Evolutionary conservation across 352 stramenopile species (phyloP).

Genomic region (Pilasporangium apinafurcum): DNA sequence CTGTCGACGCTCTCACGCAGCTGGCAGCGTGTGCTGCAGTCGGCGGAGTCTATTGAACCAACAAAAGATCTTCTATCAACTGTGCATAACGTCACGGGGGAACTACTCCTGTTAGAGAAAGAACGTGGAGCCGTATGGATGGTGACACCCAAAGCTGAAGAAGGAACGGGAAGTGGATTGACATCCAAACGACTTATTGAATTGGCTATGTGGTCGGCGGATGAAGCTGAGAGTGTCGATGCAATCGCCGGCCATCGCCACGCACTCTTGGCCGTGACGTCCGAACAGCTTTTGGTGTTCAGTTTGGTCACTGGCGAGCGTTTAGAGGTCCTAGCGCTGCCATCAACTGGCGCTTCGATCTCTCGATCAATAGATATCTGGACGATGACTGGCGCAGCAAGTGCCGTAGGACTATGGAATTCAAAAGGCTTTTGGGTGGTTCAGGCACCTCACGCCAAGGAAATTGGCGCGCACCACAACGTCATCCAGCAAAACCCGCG

Average conservation of each 20-base stretch:
- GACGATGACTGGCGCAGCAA: conserved; percentile 39
- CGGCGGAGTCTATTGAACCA: not conserved
- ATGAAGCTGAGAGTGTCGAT: conserved; percentile 4
- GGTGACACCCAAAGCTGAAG: conserved; percentile 16
- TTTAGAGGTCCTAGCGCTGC: conserved; percentile 31
- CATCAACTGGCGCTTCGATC: conserved; percentile 1
- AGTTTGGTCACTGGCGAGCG: conserved; percentile 42
- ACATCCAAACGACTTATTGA: conserved; percentile 13
- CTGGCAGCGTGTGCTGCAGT: conserved; percentile 28
- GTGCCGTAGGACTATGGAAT: conserved; percentile 48
- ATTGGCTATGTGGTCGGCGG: conserved; percentile 13
- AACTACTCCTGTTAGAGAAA: conserved; percentile 48
- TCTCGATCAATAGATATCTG: conserved; percentile 52
- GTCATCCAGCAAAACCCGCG: conserved; percentile 8
- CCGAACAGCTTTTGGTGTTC: conserved; percentile 27
- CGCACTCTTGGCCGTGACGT: conserved; percentile 19
- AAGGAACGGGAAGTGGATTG: not conserved
- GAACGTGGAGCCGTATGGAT: conserved; percentile 28
- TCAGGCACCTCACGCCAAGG: conserved; percentile 36
- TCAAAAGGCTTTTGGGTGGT: conserved; percentile 61
- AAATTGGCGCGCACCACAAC: conserved; percentile 16
- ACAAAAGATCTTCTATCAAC: conserved; percentile 20
- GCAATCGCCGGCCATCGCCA: conserved; percentile 36
- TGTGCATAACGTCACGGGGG: conserved; percentile 70
- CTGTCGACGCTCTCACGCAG: conserved; percentile 26